phyloP scores from a whole-genome alignment of 345 rosid genomes.

The Isatis tinctoria region DNA sequence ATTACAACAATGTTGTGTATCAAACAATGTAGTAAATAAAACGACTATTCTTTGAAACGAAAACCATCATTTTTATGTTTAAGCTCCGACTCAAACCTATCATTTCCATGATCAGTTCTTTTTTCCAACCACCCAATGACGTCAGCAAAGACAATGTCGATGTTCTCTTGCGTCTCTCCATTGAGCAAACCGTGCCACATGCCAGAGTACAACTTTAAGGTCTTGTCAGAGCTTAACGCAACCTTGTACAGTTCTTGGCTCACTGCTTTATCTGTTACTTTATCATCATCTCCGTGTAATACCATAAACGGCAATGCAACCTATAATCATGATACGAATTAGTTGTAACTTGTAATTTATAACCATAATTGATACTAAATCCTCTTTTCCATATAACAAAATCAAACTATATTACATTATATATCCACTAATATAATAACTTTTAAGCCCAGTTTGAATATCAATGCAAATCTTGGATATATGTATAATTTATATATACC shows the following conservation, averaged over 20 bases:
- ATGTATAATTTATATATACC: conserved; percentile 32
- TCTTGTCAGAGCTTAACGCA: conserved; percentile 66
- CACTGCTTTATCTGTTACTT: conserved; percentile 64
- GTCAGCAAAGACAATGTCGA: conserved; percentile 58
- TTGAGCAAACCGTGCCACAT: conserved; percentile 92
- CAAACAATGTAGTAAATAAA: neutral
- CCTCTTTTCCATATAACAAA: neutral
- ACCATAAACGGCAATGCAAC: conserved; percentile 65
- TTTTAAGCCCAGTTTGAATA: neutral
- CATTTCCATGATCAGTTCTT: conserved; percentile 32
- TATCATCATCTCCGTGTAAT: conserved; percentile 82
- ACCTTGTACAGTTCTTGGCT: conserved; percentile 51
- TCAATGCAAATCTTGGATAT: neutral
- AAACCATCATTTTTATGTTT: conserved; percentile 19
- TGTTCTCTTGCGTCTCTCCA: conserved; percentile 64
- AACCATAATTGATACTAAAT: neutral
- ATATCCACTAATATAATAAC: neutral
- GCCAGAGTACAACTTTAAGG: conserved; percentile 62
- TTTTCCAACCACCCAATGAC: conserved; percentile 57
- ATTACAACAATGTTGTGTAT: neutral
- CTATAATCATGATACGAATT: conserved; percentile 25
- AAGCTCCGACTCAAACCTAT: conserved; percentile 53
- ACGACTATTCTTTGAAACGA: neutral
- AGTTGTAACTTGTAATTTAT: neutral
- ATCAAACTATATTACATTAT: neutral